Conservation (phyloP, 2,329 filamentous ascomycete genomes). For the Hymenoscyphus repandus region DNA sequence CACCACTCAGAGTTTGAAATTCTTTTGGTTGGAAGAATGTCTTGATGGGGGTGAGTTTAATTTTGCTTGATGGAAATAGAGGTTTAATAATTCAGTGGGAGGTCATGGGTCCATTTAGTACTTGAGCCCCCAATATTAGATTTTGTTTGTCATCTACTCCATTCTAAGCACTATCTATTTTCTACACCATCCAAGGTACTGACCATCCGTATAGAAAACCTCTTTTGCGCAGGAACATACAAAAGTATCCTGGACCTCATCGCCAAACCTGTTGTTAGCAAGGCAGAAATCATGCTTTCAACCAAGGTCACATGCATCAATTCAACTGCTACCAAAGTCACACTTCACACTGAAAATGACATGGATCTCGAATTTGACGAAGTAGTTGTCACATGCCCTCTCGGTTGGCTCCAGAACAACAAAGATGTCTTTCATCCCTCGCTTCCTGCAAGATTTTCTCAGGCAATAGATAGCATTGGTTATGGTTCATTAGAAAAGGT, state of each 20-base stretch:
- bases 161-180: not conserved
- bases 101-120: not conserved
- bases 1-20: slow-evolving; percentile 47
- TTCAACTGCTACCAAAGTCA: slow-evolving; percentile 6
- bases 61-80: not conserved
- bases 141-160: not conserved
- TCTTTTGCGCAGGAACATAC: slow-evolving; percentile 31
- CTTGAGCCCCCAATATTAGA: not conserved
- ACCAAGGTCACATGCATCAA: slow-evolving; percentile 21
- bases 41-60: slow-evolving; percentile 41
- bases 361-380: slow-evolving; percentile 31
- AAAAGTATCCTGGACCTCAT: slow-evolving; percentile 27
- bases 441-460: slow-evolving; percentile 37
- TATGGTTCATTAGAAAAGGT: slow-evolving; percentile 47
- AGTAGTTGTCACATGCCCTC: slow-evolving; percentile 45
- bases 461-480: slow-evolving; percentile 44
- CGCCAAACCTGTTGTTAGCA: slow-evolving; percentile 22
- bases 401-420: slow-evolving; percentile 44
- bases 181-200: too few relatives aligned
- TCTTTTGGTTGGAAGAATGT: slow-evolving; percentile 53
- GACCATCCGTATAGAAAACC: slow-evolving; percentile 20
- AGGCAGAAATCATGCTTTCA: slow-evolving; percentile 21
- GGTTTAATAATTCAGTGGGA: not conserved
- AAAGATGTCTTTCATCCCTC: slow-evolving; percentile 38
- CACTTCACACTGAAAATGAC: slow-evolving; percentile 16